These are phyloP conservation scores for Lasiosphaeria hispida DNA, from an alignment of 495 filamentous ascomycete genomes.

Conservation along the genomic window DNA sequence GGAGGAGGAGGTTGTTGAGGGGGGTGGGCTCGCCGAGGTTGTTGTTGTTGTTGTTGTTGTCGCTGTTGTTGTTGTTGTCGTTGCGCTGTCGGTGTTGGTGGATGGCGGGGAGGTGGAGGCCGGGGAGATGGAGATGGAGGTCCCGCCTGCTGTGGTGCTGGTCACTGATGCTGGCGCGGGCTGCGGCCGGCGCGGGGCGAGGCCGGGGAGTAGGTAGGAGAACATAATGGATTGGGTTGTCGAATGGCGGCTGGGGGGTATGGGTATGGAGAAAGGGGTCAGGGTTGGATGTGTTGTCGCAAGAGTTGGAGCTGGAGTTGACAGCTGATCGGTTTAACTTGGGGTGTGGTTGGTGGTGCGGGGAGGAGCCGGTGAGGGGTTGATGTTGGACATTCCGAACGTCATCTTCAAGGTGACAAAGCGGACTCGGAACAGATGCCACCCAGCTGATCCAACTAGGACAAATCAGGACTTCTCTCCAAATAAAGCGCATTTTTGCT, in stretches of 20 bases:
- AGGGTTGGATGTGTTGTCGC: too few relatives aligned
- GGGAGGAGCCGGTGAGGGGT: background rate
- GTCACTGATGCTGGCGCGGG: conserved; percentile 15
- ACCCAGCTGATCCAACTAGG: too few relatives aligned
- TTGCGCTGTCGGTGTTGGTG: background rate
- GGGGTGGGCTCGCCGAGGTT: background rate
- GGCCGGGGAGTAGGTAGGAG: conserved; percentile 8
- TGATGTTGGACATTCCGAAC: too few relatives aligned
- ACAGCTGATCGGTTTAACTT: background rate
- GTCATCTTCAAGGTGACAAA: too few relatives aligned
- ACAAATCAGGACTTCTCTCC: too few relatives aligned
- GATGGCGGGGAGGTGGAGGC: background rate
- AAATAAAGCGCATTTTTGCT: too few relatives aligned
- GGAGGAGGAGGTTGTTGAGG: background rate
- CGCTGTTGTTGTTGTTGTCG: background rate
- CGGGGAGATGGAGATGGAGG: background rate
- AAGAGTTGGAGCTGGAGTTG: background rate
- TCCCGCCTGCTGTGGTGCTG: conserved; percentile 9
- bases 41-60: background rate
- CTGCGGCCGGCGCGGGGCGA: background rate
- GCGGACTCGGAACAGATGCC: too few relatives aligned
- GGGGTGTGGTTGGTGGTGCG: background rate
- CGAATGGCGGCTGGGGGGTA: background rate
- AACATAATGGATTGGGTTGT: background rate
- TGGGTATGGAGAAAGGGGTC: background rate